Conservation (phyloP, 1,284 basidiomycete species). For the Heterobasidion parviporum region DNA sequence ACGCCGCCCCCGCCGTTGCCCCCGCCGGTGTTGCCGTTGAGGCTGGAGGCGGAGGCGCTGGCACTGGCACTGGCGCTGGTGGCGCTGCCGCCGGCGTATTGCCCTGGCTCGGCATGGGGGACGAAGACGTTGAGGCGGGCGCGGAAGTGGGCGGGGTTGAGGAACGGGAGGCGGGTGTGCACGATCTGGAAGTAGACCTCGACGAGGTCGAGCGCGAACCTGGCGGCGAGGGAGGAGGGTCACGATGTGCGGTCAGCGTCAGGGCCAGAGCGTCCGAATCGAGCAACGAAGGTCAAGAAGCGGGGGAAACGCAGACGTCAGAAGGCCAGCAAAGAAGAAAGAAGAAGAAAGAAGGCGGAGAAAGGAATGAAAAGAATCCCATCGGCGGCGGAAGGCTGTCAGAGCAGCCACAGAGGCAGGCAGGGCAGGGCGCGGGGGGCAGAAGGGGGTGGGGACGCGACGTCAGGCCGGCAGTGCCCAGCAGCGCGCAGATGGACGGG, state of each 20-base stretch:
- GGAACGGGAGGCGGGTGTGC: conserved; percentile 73
- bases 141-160: conserved; percentile 73
- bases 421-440: no score
- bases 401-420: no score
- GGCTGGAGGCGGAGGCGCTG: not conserved
- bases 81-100: not conserved
- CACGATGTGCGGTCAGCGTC: conserved; percentile 4
- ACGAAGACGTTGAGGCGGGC: conserved; percentile 51
- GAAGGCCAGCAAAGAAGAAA: no score
- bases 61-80: not conserved
- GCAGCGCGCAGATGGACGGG: no score
- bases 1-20: conserved; percentile 5
- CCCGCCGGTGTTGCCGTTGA: conserved; percentile 7
- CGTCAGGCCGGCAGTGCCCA: no score
- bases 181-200: conserved; percentile 88
- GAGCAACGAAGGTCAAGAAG: not conserved
- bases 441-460: no score
- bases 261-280: not conserved
- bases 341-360: no score
- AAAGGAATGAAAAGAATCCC: no score
- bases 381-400: no score
- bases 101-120: conserved; percentile 5
- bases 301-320: no score
- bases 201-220: conserved; percentile 81
- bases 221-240: conserved; percentile 21